phyloP scores from a whole-genome alignment of 2,329 filamentous ascomycete genomes.

The Torrubiella hemipterigena region DNA sequence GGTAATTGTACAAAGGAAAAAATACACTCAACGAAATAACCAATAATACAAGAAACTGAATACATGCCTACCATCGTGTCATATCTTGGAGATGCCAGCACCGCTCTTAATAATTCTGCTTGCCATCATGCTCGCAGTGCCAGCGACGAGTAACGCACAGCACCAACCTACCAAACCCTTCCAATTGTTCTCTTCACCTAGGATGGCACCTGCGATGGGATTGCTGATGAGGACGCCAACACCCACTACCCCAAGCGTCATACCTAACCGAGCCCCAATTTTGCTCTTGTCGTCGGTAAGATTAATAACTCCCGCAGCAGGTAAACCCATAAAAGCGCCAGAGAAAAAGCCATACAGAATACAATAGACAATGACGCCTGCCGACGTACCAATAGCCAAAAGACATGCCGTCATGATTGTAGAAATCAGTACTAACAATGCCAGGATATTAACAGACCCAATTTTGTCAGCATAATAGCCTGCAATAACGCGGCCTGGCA shows the following conservation, averaged over 20 bases:
- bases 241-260: constrained; percentile 16
- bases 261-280: constrained; percentile 23
- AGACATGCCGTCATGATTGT: constrained; percentile 25
- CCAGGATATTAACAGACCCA: constrained; percentile 26
- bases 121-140: not conserved
- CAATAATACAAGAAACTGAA: too few species aligned
- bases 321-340: constrained; percentile 29
- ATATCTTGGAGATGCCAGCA: not conserved
- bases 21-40: too few species aligned
- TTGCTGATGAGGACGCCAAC: constrained; percentile 37
- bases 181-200: constrained; percentile 1
- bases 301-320: constrained; percentile 25
- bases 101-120: constrained; percentile 3
- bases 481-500: constrained; percentile 32
- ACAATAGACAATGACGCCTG: constrained; percentile 25
- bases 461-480: constrained; percentile 29
- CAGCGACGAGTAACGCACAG: constrained; percentile 1
- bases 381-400: constrained; percentile 22
- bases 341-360: constrained; percentile 33
- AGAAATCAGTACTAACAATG: constrained; percentile 19
- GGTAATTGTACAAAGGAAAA: too few species aligned
- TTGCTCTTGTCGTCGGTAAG: constrained; percentile 22
- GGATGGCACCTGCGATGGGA: constrained; percentile 27
- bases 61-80: too few species aligned
- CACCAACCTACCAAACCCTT: constrained; percentile 2